These are phyloP conservation scores for Baudoinia panamericana DNA, from an alignment of 495 filamentous ascomycete genomes.

Conservation along the genomic window DNA sequence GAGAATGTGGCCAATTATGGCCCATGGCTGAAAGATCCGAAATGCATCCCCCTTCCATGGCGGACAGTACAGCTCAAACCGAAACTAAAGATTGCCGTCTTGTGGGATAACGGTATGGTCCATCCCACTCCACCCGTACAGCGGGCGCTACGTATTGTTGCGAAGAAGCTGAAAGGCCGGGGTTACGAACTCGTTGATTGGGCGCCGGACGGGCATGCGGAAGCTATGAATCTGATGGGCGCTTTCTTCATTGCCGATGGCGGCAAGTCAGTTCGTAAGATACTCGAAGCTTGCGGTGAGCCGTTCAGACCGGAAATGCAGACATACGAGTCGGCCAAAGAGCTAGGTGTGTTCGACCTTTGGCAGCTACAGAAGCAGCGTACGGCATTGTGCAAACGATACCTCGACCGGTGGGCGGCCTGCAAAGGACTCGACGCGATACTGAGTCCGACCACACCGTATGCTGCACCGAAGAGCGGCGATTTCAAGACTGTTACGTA, in stretches of 20 bases:
- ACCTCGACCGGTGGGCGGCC: slow-evolving; percentile 26
- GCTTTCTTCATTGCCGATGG: slow-evolving; percentile 30
- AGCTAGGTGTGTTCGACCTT: slow-evolving; percentile 25
- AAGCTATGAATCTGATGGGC: slow-evolving; percentile 19
- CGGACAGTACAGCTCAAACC: slow-evolving; percentile 9
- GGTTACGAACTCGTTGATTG: slow-evolving; percentile 53
- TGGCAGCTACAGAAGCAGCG: slow-evolving; percentile 29
- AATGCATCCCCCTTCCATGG: slow-evolving; percentile 20
- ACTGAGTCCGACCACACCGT: slow-evolving; percentile 27
- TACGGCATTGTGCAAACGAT: slow-evolving; percentile 23
- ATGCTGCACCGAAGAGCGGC: slow-evolving; percentile 21
- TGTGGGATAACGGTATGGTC: slow-evolving; percentile 59
- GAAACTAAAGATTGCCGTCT: slow-evolving; percentile 48
- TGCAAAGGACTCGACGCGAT: slow-evolving; percentile 26
- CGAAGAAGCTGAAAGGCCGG: slow-evolving; percentile 37
- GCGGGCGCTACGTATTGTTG: slow-evolving; percentile 43
- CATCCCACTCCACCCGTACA: slow-evolving; percentile 57
- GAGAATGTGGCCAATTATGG: slow-evolving; percentile 20
- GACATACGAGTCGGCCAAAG: slow-evolving; percentile 20
- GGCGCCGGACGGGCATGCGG: slow-evolving; percentile 38
- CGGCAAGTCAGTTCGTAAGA: slow-evolving; percentile 23
- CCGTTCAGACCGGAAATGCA: slow-evolving; percentile 32
- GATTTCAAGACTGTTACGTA: slow-evolving; percentile 26
- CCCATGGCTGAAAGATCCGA: slow-evolving; percentile 21
- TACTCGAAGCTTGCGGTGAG: slow-evolving; percentile 23